Base-by-base conservation (phyloP, 352 stramenopile genomes). In the Phytophthora lateralis region DNA sequence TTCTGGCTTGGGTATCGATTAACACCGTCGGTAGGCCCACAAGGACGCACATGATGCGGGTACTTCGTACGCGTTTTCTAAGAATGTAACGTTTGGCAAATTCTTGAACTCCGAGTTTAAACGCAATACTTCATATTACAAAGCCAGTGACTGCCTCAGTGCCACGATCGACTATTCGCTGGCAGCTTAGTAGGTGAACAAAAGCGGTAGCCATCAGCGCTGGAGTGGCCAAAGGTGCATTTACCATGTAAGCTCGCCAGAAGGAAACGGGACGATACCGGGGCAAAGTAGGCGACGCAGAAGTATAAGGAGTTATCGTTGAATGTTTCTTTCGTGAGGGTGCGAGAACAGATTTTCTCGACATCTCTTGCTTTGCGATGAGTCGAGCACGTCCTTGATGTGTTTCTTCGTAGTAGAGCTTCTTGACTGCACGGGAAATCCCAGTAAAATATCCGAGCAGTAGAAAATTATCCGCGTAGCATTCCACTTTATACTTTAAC, bases 1-100 rank as follows among this genome's bases (percentile, higher is more conserved):
- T 60, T 21, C 74, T 63, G 4, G 71, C 41, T 15, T 82, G 70
- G 1, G 67, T 82, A 37, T 82, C 71, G 35, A 82, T 75, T 17
- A 78, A 32, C 14, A 82, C 68, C 0, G 69, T 76, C 6, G 66
- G 73, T 7, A 82, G 18, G 2, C 59, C 66, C 0, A 78, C 66
- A 0, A 60, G 29, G 0, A 74, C 41, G 15, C 56, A 78, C 48
- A 80, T 82, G 10, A 55, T 56, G 6, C 70, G 70, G 4, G 42
- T 72, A 30, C 75, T 66, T 6, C 68, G 39, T 6, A 72, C 47
- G 2, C 41, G 37, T 12, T 63, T 66, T 3, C 43, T 63, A 7
- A 75, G 21, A n/a, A 79, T 20, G 12, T 58, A 47, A 4, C 46
- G 15, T 27, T 79, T 77, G 6, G 51, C 49, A 9, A 64, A 11